Evolutionary conservation across 2,329 filamentous ascomycete genomes (phyloP), one percentile per base, ranked within the genome.

Genomic region (Myriosclerotinia curreyana): DNA sequence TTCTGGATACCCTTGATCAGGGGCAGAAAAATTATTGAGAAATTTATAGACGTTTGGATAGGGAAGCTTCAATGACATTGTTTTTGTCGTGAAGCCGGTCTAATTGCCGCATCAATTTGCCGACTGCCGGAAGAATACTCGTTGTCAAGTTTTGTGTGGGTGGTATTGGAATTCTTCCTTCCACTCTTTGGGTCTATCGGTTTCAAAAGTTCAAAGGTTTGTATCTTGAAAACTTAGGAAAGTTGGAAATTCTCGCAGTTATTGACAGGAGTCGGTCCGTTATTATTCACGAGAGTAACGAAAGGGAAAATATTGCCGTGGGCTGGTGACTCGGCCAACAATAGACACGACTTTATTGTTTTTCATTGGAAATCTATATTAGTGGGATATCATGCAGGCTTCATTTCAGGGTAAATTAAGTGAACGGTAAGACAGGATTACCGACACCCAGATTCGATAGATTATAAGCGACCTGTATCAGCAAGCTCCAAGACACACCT

Each of bases 1-100:
- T 55, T 74, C 72, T 36, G 72, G 71, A 40, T 71, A 72, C 25
- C 69, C 68, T 64, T 73, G 71, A 58, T 72, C 69, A 38, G 72
- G 72, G 49, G 70, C 71, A 17, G 71, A 69, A 64, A 74, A 73
- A 59, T 74, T 72, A 60, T 74, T 74, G 68, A 71, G 73, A 68
- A 73, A 74, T 66, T 73, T 74, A 67, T 74, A 74, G 49, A 74
- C 72, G 65, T 74, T 74, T 34, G 72, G 72, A 61, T 70, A 72
- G n/a, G 72, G 72, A 67, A 72, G 71, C 66, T 68, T 69, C 67
- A 72, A 68, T 62, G 72, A 70, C 72, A 73, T 73, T 65, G 68
- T 71, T 67, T 60, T 64, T 68, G 67, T 69, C 65, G 68, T 67
- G 50, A 58, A 56, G 38, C 40, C 49, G 54, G 48, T 56, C 56